Conservation (phyloP, 495 filamentous ascomycete genomes). For the Aspergillus indologenus region DNA sequence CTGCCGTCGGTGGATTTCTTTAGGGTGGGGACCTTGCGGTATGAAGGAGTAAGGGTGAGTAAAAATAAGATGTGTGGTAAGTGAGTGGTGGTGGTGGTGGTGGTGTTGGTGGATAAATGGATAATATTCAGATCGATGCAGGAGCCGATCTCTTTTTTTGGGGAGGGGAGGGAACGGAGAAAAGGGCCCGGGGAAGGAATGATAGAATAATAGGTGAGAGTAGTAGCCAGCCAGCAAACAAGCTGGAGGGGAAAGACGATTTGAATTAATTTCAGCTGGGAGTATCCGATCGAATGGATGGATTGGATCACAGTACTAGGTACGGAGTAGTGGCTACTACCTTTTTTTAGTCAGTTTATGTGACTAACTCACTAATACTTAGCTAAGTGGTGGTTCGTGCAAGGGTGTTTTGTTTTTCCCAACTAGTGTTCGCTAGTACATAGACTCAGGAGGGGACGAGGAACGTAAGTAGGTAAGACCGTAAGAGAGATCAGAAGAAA, state of each 20-base stretch:
- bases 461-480: not conserved
- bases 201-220: not conserved
- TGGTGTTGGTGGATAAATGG: not conserved
- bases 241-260: not conserved
- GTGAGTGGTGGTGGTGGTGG: too few species aligned
- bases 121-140: conserved; percentile 7
- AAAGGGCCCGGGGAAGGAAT: not conserved
- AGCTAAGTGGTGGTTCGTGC: not conserved
- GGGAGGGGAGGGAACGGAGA: not conserved
- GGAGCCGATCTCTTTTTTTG: conserved; percentile 1
- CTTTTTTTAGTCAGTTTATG: not conserved
- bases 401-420: not conserved
- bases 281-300: too few species aligned
- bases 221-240: not conserved
- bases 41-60: not conserved
- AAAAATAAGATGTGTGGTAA: not conserved
- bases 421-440: not conserved
- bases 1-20: too few species aligned
- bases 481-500: not conserved
- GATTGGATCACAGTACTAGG: too few species aligned
- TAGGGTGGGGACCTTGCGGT: too few species aligned
- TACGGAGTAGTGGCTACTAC: too few species aligned
- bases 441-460: not conserved
- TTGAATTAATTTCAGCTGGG: not conserved
- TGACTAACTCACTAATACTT: not conserved